Conservation (phyloP, 352 stramenopile genomes). For the Pythium apleroticum region DNA sequence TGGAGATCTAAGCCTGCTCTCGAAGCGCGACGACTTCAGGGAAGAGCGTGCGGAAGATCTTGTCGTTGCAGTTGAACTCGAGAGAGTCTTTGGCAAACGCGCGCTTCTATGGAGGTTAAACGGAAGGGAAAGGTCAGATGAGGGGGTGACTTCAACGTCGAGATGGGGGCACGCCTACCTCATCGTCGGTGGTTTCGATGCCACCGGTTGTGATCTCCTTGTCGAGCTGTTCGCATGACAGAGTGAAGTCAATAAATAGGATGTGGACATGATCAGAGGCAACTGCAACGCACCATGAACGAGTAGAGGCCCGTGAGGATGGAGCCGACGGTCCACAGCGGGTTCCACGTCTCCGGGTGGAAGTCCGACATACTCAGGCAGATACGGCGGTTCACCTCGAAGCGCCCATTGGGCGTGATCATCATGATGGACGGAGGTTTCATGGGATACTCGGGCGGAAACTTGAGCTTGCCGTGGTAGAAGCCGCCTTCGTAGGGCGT, state of each 20-base stretch:
- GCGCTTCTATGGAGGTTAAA: slow-evolving; percentile 50
- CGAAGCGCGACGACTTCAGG: slow-evolving; percentile 77
- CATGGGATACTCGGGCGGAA: slow-evolving; percentile 93
- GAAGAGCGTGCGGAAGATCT: slow-evolving; percentile 84
- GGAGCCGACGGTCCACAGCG: slow-evolving; percentile 93
- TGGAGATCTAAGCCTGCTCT: slow-evolving; percentile 10
- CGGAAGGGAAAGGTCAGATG: not conserved
- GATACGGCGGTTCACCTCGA: slow-evolving; percentile 90
- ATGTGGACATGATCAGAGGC: not conserved
- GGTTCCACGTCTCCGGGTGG: slow-evolving; percentile 95
- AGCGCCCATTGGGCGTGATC: slow-evolving; percentile 93
- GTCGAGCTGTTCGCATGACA: slow-evolving; percentile 37
- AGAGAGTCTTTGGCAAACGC: slow-evolving; percentile 68
- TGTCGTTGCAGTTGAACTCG: slow-evolving; percentile 76
- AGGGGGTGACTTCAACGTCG: not conserved
- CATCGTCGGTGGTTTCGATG: slow-evolving; percentile 73
- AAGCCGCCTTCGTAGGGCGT: slow-evolving; percentile 82
- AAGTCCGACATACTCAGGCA: slow-evolving; percentile 96
- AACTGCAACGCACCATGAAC: slow-evolving; percentile 81
- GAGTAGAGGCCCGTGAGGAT: slow-evolving; percentile 95
- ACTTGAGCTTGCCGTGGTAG: slow-evolving; percentile 92
- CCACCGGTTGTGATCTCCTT: slow-evolving; percentile 85
- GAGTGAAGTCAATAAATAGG: not conserved
- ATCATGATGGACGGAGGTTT: slow-evolving; percentile 94
- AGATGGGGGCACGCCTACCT: no score